A percentile compares a stretch with the other conserved stretches of the same genome.
Conservation (phyloP, 2,329 filamentous ascomycete genomes). For the Colletotrichum simmondsii region DNA sequence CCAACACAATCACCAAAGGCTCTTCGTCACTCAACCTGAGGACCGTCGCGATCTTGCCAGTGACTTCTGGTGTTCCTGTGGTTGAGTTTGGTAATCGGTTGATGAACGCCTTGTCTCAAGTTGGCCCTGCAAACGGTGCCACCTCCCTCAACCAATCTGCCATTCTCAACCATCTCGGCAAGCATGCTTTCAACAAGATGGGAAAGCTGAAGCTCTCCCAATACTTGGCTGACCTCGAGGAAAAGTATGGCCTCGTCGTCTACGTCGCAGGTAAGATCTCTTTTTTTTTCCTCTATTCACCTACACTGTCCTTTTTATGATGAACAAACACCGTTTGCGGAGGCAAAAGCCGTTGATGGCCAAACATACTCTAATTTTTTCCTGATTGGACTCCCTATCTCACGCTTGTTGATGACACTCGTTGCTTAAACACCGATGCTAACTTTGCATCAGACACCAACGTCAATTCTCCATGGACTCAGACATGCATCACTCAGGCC, state of each 20-base stretch:
- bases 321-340: conserved; percentile 61
- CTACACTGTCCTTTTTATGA: conserved; percentile 50
- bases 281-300: neutral
- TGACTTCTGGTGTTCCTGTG: conserved; percentile 91
- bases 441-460: conserved; percentile 77
- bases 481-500: conserved; percentile 96
- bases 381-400: conserved; percentile 55
- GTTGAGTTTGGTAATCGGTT: conserved; percentile 93
- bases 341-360: conserved; percentile 66
- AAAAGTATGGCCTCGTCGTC: conserved; percentile 94
- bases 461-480: conserved; percentile 97
- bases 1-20: conserved; percentile 71
- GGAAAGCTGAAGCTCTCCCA: conserved; percentile 95
- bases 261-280: conserved; percentile 81
- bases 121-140: conserved; percentile 89
- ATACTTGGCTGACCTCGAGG: conserved; percentile 95
- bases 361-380: conserved; percentile 75
- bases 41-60: conserved; percentile 91
- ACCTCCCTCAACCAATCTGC: conserved; percentile 93
- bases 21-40: conserved; percentile 92
- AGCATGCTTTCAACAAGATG: conserved; percentile 97
- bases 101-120: conserved; percentile 87
- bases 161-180: conserved; percentile 92
- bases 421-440: conserved; percentile 36
- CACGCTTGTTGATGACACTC: conserved; percentile 14